Conservation (phyloP, 2,329 filamentous ascomycete species). For the Penicillium sp. region DNA sequence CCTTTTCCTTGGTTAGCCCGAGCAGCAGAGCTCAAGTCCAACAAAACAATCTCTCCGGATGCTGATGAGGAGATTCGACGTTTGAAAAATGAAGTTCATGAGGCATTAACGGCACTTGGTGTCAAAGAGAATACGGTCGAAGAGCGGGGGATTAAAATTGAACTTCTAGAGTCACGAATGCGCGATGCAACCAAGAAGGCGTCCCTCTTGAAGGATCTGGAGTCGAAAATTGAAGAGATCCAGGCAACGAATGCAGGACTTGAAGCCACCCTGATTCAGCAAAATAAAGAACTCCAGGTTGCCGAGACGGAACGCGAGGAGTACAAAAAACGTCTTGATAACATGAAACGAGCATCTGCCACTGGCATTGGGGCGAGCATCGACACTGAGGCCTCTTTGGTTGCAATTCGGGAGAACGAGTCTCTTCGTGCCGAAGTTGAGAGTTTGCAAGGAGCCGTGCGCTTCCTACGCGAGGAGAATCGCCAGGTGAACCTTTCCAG, state of each 20-base stretch:
- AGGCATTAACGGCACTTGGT: conserved; percentile 65
- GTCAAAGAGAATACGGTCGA: conserved; percentile 76
- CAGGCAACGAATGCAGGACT: conserved; percentile 33
- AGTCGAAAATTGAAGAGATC: conserved; percentile 38
- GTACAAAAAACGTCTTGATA: conserved; percentile 39
- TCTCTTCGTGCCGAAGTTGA: conserved; percentile 40
- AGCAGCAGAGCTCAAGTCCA: conserved; percentile 72
- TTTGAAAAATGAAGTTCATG: conserved; percentile 72
- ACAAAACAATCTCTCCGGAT: conserved; percentile 73
- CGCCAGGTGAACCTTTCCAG: conserved; percentile 38
- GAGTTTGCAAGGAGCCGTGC: conserved; percentile 43
- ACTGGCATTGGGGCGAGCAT: conserved; percentile 37
- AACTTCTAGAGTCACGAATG: conserved; percentile 83
- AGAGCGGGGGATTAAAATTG: conserved; percentile 83
- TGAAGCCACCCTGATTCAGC: conserved; percentile 30
- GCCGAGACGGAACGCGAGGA: conserved; percentile 40
- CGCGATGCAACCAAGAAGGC: conserved; percentile 74
- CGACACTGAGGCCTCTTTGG: conserved; percentile 36
- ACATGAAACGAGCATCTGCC: conserved; percentile 39
- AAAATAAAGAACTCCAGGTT: conserved; percentile 34
- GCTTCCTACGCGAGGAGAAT: conserved; percentile 44
- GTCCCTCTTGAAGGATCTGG: conserved; percentile 43
- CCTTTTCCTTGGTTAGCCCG: conserved; percentile 77
- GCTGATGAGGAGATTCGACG: conserved; percentile 77
- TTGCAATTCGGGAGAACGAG: conserved; percentile 42